These are phyloP conservation scores for Fusarium illudens DNA, from an alignment of 2,329 filamentous ascomycete genomes.

Conservation along the genomic window DNA sequence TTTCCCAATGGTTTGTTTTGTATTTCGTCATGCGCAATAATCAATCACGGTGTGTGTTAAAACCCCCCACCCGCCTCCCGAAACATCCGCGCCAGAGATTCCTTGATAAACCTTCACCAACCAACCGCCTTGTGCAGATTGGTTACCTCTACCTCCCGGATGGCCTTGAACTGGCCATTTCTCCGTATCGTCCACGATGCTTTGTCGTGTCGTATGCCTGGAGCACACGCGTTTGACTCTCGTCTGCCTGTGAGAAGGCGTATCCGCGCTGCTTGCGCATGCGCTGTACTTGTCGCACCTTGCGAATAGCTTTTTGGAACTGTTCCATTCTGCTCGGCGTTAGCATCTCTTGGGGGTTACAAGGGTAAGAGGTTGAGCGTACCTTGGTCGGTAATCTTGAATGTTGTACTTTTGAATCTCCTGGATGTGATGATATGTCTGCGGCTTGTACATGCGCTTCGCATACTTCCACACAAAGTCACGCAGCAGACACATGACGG, in stretches of 20 bases:
- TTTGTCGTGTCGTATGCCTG: constrained; percentile 98
- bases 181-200: constrained; percentile 89
- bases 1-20: constrained; percentile 37
- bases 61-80: constrained; percentile 10
- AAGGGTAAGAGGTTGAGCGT: constrained; percentile 46
- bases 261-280: constrained; percentile 99
- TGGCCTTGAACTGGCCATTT: constrained; percentile 74
- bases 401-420: constrained; percentile 99
- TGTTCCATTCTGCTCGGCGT: constrained; percentile 85
- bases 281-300: constrained; percentile 96
- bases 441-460: constrained; percentile 96
- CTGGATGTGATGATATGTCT: constrained; percentile 97
- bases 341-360: neutral
- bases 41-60: constrained; percentile 17
- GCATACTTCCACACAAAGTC: constrained; percentile 98
- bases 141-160: constrained; percentile 38
- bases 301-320: constrained; percentile 99
- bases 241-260: constrained; percentile 96
- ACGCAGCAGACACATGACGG: constrained; percentile 81
- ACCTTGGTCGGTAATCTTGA: constrained; percentile 96
- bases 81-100: constrained; percentile 26
- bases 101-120: constrained; percentile 1
- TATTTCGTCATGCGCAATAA: constrained; percentile 37
- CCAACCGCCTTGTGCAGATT: neutral
- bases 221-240: constrained; percentile 91